Conservation (phyloP, 2,329 filamentous ascomycete species). For the Epichloe coenophiala region DNA sequence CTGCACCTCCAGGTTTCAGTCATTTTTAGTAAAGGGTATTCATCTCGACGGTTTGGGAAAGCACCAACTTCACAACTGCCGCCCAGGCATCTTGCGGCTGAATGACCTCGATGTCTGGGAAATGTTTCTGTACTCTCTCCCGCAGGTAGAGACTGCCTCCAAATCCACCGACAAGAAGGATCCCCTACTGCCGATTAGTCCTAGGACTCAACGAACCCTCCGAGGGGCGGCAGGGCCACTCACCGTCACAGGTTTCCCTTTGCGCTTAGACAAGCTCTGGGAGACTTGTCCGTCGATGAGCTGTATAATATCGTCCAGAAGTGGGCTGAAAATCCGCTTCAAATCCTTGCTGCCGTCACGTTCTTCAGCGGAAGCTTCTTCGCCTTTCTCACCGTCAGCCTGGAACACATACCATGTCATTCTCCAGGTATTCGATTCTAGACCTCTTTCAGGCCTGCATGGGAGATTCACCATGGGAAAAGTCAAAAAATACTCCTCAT, state of each 20-base stretch:
- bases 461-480: too few relatives aligned
- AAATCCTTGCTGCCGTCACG: background rate
- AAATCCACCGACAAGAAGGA: constrained; percentile 4
- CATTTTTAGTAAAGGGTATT: background rate
- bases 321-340: background rate
- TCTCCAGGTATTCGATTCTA: too few relatives aligned
- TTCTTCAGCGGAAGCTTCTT: too few relatives aligned
- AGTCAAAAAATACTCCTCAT: too few relatives aligned
- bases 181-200: background rate
- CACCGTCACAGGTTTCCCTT: background rate
- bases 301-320: background rate
- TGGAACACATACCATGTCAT: too few relatives aligned
- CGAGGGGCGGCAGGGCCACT: background rate
- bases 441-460: too few relatives aligned
- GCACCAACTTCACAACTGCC: constrained; percentile 4
- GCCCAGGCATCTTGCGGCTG: constrained; percentile 4
- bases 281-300: background rate
- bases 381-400: too few relatives aligned
- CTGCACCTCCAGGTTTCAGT: background rate
- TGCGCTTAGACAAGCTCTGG: background rate
- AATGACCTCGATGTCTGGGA: constrained; percentile 1
- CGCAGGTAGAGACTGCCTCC: constrained; percentile 2
- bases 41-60: background rate
- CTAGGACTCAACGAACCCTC: background rate
- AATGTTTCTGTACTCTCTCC: background rate